These are phyloP conservation scores for Cantharellus cinnabarinus DNA, from an alignment of 768 basidiomycete species.

Conservation along the genomic window DNA sequence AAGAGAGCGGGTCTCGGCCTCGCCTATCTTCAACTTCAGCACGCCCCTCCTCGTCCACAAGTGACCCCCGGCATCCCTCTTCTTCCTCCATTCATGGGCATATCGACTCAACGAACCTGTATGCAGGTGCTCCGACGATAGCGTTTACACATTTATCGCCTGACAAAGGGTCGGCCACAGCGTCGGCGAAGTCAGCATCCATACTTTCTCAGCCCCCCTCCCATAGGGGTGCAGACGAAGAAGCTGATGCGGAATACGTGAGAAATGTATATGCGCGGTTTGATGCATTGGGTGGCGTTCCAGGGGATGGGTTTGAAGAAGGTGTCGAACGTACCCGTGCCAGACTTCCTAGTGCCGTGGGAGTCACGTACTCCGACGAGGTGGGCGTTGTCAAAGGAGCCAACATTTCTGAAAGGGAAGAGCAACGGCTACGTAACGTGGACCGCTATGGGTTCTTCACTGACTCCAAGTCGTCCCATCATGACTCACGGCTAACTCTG, in stretches of 20 bases:
- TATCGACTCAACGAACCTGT: neutral
- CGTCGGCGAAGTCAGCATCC: too few species aligned
- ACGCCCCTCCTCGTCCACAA: neutral
- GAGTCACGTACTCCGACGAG: slow-evolving; percentile 23
- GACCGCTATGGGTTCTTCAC: slow-evolving; percentile 92
- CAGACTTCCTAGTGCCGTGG: slow-evolving; percentile 26
- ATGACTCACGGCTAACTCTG: slow-evolving; percentile 58
- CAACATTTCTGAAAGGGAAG: slow-evolving; percentile 52
- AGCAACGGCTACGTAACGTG: slow-evolving; percentile 49
- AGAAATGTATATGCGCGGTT: slow-evolving; percentile 76
- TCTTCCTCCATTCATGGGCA: neutral
- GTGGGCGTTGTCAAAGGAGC: slow-evolving; percentile 20
- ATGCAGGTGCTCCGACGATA: too few species aligned
- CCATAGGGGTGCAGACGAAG: slow-evolving; percentile 28
- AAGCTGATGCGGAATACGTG: slow-evolving; percentile 64
- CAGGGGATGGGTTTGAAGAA: slow-evolving; percentile 85
- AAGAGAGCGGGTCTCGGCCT: too few species aligned
- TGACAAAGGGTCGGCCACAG: neutral
- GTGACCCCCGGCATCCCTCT: neutral
- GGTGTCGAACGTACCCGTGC: slow-evolving; percentile 86
- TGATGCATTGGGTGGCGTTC: slow-evolving; percentile 64
- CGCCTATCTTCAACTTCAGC: too few species aligned
- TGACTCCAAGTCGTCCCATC: slow-evolving; percentile 32
- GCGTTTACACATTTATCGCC: too few species aligned
- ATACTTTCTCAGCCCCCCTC: slow-evolving; percentile 1